A percentile compares a stretch with the other conserved stretches of the same genome.
phyloP scores from a whole-genome alignment of 179 eudicot species.

The Drosera spatulata region DNA sequence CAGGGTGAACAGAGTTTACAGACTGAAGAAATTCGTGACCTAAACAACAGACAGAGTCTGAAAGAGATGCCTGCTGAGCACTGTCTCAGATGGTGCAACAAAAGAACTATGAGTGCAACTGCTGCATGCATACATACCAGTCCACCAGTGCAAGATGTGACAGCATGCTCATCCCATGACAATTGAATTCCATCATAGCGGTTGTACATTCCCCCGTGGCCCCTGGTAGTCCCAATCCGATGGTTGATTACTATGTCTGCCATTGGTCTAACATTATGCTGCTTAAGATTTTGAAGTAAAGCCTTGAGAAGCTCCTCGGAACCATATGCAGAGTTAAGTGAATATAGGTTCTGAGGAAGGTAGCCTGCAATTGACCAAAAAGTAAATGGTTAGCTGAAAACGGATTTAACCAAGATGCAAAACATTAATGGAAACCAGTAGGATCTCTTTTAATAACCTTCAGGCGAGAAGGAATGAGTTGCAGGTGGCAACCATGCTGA shows the following conservation, averaged over 20 bases:
- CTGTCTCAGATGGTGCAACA: no score
- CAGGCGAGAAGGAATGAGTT: conserved; percentile 56
- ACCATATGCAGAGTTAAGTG: conserved; percentile 80
- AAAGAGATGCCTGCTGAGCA: no score
- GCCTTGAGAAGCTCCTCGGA: conserved; percentile 59
- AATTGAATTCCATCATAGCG: conserved; percentile 87
- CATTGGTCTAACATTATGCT: conserved; percentile 78
- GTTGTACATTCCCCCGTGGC: conserved; percentile 79
- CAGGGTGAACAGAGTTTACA: background rate
- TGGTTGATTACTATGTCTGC: conserved; percentile 95
- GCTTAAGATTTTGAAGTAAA: conserved; percentile 64
- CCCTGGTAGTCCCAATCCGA: conserved; percentile 71
- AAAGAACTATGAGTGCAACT: background rate
- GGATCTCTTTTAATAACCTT: conserved; percentile 39
- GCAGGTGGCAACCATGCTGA: conserved; percentile 92
- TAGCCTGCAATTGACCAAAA: conserved; percentile 45
- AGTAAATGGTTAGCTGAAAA: background rate
- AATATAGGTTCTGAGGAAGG: conserved; percentile 87
- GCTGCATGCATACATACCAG: conserved; percentile 26
- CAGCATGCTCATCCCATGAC: conserved; percentile 88
- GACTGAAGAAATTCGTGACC: no score
- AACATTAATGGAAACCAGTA: background rate
- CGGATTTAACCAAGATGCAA: background rate
- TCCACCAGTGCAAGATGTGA: conserved; percentile 90
- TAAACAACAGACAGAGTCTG: no score